Conservation (phyloP, 2,329 filamentous ascomycete genomes). For the Trichocomaceae sp. region DNA sequence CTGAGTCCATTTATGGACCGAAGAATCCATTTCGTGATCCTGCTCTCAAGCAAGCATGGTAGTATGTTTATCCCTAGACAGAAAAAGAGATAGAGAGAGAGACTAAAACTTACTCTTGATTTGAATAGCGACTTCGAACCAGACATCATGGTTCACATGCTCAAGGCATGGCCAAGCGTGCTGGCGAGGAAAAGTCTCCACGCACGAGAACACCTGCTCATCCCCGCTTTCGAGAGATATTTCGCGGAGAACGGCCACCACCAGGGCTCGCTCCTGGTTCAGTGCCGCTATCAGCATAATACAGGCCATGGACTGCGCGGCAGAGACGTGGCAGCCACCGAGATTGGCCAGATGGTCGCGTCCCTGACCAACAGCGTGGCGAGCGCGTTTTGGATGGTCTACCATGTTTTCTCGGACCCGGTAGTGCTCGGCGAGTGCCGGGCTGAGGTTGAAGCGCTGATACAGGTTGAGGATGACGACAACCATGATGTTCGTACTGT, state of each 20-base stretch:
- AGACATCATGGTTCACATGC: constrained; percentile 2
- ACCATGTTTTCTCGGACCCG: constrained; percentile 2
- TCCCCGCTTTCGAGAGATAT: constrained; percentile 3
- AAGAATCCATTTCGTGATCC: constrained; percentile 3
- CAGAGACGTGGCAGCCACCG: constrained; percentile 1
- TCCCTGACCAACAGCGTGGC: neutral
- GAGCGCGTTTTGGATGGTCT: neutral
- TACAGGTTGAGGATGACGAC: neutral
- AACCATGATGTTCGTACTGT: neutral
- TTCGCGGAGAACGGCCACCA: neutral
- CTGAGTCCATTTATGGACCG: neutral
- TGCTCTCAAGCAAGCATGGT: constrained; percentile 1
- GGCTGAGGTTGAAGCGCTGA: neutral
- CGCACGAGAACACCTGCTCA: constrained; percentile 2
- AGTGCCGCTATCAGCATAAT: neutral
- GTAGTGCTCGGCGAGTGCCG: neutral
- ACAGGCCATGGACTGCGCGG: neutral
- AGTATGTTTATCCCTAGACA: neutral
- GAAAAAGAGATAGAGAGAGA: no score
- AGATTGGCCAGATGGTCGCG: constrained; percentile 1
- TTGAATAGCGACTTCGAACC: neutral
- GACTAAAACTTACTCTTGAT: no score
- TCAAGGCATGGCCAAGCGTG: neutral
- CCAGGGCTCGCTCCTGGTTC: neutral
- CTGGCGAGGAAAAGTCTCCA: neutral